Evolutionary conservation across 73 alveolate genomes (phyloP).

Genomic region (Paramecium bursaria): DNA sequence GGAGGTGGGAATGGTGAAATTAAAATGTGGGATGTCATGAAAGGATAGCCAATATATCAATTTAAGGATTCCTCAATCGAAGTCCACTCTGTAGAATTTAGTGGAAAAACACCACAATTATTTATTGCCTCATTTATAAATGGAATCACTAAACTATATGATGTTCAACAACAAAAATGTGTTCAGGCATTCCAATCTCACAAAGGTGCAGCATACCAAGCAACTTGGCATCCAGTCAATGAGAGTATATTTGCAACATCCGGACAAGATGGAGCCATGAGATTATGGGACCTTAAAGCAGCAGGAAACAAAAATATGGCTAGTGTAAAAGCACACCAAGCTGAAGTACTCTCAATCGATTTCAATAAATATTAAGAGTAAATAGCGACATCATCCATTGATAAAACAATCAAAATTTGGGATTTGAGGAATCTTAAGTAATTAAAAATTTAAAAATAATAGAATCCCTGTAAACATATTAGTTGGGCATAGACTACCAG

Average conservation of each 20-base stretch:
- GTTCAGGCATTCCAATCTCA: constrained; percentile 59
- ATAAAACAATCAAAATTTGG: constrained; percentile 89
- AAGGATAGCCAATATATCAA: constrained; percentile 36
- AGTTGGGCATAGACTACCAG: constrained; percentile 92
- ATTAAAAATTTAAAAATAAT: constrained; percentile 69
- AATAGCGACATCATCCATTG: constrained; percentile 91
- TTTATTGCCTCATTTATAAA: constrained; percentile 55
- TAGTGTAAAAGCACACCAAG: constrained; percentile 85
- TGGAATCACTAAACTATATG: constrained; percentile 65
- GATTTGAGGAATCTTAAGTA: constrained; percentile 71
- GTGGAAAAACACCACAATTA: constrained; percentile 49
- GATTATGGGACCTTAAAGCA: constrained; percentile 92
- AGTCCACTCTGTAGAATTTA: constrained; percentile 55
- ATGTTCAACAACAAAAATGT: constrained; percentile 59
- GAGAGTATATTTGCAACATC: constrained; percentile 74
- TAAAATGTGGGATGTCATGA: constrained; percentile 77
- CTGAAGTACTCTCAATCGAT: constrained; percentile 89
- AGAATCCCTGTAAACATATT: constrained; percentile 78
- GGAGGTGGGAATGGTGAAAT: constrained; percentile 93
- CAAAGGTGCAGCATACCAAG: constrained; percentile 50
- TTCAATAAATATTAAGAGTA: constrained; percentile 91
- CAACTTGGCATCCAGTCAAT: constrained; percentile 74
- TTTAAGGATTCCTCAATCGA: constrained; percentile 47
- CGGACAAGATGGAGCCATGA: constrained; percentile 89
- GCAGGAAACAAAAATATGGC: constrained; percentile 83